A percentile compares a stretch with the other conserved stretches of the same genome.
Evolutionary conservation across 2,329 filamentous ascomycete genomes (phyloP).

Genomic region (Clarireedia hainanense): DNA sequence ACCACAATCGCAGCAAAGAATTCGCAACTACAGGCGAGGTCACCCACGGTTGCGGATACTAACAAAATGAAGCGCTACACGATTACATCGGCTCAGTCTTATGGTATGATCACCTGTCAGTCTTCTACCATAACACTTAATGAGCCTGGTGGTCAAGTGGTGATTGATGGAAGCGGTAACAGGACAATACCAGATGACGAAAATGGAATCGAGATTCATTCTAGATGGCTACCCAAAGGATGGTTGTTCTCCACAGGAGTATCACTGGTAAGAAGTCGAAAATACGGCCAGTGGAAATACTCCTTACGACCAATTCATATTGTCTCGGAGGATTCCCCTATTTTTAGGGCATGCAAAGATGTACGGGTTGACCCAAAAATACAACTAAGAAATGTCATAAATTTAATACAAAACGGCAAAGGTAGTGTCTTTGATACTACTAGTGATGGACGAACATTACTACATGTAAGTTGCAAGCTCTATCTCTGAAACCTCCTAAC

Average conservation of each 20-base stretch:
- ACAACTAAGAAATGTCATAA: background rate
- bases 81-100: too few species aligned
- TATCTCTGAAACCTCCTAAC: too few species aligned
- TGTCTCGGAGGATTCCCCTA: background rate
- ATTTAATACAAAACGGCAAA: background rate
- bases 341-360: background rate
- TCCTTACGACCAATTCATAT: background rate
- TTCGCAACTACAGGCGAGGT: too few species aligned
- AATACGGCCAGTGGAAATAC: background rate
- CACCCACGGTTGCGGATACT: too few species aligned
- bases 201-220: background rate
- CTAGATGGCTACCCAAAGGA: background rate
- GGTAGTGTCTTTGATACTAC: background rate
- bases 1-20: too few species aligned
- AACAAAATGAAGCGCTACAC: too few species aligned
- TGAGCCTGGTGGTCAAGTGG: background rate
- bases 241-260: background rate
- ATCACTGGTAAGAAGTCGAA: background rate
- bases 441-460: background rate
- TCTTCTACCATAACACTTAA: background rate
- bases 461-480: background rate
- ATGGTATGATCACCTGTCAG: too few species aligned
- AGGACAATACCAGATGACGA: background rate
- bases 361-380: too few species aligned
- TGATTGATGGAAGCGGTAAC: background rate